phyloP scores from a whole-genome alignment of 148 eudicot species.

The Nepenthes mirabilis region DNA sequence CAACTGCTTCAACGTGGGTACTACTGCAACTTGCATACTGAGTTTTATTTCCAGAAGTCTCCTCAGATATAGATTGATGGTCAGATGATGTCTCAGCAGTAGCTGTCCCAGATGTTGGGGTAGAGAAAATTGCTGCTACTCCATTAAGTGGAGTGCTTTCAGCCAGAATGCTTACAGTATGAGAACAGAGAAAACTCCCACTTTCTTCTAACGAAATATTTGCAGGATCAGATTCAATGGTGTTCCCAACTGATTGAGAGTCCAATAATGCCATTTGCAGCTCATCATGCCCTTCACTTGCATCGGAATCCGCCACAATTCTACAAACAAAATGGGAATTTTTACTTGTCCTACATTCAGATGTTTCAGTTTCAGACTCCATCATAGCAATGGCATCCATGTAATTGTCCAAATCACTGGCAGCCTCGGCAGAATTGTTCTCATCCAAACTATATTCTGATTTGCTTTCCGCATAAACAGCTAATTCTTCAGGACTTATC shows the following conservation, averaged over 20 bases:
- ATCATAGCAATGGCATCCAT: slow-evolving; percentile 79
- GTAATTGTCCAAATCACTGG: slow-evolving; percentile 75
- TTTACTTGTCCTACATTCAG: slow-evolving; percentile 35
- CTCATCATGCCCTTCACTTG: slow-evolving; percentile 28
- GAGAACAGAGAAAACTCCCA: slow-evolving; percentile 37
- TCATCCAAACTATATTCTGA: slow-evolving; percentile 25
- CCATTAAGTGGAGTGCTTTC: slow-evolving; percentile 23
- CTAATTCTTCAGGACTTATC: slow-evolving; percentile 26
- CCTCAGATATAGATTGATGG: slow-evolving; percentile 16
- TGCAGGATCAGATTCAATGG: slow-evolving; percentile 48
- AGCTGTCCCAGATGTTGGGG: slow-evolving; percentile 20
- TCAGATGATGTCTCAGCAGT: slow-evolving; percentile 12
- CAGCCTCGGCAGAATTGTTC: slow-evolving; percentile 46
- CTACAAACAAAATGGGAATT: slow-evolving; percentile 14
- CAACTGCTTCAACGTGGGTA: neutral
- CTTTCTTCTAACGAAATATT: slow-evolving; percentile 23
- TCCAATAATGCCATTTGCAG: slow-evolving; percentile 30
- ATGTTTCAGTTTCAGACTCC: slow-evolving; percentile 71
- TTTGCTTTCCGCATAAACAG: slow-evolving; percentile 29
- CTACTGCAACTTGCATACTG: slow-evolving; percentile 3
- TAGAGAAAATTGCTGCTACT: slow-evolving; percentile 12
- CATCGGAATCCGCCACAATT: slow-evolving; percentile 38
- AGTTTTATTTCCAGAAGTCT: slow-evolving; percentile 11
- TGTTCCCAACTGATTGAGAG: slow-evolving; percentile 57
- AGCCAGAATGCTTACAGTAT: slow-evolving; percentile 29